Percentiles rank a stretch among this genome's conserved stretches.
Conservation (phyloP, 2,329 filamentous ascomycete species). For the Didymella lethalis region DNA sequence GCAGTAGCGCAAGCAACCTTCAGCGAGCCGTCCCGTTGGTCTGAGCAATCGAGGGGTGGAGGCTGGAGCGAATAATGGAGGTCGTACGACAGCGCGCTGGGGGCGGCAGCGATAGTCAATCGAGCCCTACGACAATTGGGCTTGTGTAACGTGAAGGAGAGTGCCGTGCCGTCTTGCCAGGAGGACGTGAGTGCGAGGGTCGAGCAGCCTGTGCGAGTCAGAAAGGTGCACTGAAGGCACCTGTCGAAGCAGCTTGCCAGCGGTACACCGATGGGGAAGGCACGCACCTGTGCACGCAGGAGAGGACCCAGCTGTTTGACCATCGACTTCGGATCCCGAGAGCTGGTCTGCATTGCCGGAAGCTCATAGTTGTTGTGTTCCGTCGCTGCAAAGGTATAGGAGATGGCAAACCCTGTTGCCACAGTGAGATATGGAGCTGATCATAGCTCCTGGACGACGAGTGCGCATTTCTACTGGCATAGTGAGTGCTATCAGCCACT, state of each 20-base stretch:
- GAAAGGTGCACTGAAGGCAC: slow-evolving; percentile 4
- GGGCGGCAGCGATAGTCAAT: slow-evolving; percentile 27
- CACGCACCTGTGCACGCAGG: slow-evolving; percentile 5
- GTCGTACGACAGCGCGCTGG: slow-evolving; percentile 39
- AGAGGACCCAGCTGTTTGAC: not conserved
- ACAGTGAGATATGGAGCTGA: not conserved
- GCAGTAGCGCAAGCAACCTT: slow-evolving; percentile 8
- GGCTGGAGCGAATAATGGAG: not conserved
- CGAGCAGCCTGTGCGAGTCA: not conserved
- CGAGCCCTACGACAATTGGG: slow-evolving; percentile 25
- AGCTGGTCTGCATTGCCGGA: not conserved
- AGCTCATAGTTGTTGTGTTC: not conserved
- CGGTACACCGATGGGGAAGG: not conserved
- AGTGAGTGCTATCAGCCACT: slow-evolving; percentile 1
- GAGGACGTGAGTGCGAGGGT: not conserved
- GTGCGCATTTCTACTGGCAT: not conserved
- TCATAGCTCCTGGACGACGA: not conserved
- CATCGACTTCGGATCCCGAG: not conserved
- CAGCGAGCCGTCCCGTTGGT: slow-evolving; percentile 33
- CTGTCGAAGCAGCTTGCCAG: slow-evolving; percentile 1
- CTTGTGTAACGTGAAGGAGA: slow-evolving; percentile 36
- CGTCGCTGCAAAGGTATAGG: not conserved
- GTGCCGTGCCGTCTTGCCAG: not conserved
- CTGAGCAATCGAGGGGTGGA: not conserved
- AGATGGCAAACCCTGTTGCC: not conserved